Base-by-base conservation (phyloP, 2,329 filamentous ascomycete genomes). In the Anthostomella pinea region DNA sequence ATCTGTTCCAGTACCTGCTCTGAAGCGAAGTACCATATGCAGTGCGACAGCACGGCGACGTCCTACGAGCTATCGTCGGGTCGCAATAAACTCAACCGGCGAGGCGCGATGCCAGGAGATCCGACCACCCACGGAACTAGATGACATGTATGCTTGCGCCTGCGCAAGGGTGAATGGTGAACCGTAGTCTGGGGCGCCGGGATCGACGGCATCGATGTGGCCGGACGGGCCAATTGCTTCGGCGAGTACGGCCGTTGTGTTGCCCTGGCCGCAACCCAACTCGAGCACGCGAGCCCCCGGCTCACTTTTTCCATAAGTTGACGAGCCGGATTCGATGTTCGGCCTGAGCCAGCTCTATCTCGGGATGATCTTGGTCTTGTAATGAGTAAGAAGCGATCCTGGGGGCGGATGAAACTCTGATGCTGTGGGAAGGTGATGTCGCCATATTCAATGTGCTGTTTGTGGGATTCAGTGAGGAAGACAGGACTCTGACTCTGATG, bases 241-340 rank as follows among this genome's bases (percentile, higher is more conserved):
- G 29, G 76, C 77, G 13, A 81, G 66, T 3, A 69, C 70, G 8
- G 68, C 63, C 2, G 77, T 79, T 47, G 68, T 72, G 41, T 75
- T 74, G 2, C 77, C 77, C 46, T 81, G 77, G 1, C 77, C 77
- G 54, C 77, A 80, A 32, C 76, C 77, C 23, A 81, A 54, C 51
- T 81, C 77, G 2, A 81, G 64, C 6, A 79, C 53, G 3, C 61
- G 65, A 18, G 62, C 60, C 41, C 67, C 67, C 0, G 61, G 54
- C 1, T 38, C 14, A 35, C 69, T 59, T n/a, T 16, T 49, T 43
- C 63, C 63, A 70, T 17, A 46, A 38, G 26, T 61, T 52, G 20
- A 64, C 33, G 9, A 69, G 54, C 3, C 48, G 39, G 18, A 66
- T 49, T 19, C 66, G 63, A 43, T 69, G 67, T 21, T 51, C 41